These are phyloP conservation scores for Francoa sonchifolia DNA, from an alignment of 441 rosid species.

Conservation along the genomic window DNA sequence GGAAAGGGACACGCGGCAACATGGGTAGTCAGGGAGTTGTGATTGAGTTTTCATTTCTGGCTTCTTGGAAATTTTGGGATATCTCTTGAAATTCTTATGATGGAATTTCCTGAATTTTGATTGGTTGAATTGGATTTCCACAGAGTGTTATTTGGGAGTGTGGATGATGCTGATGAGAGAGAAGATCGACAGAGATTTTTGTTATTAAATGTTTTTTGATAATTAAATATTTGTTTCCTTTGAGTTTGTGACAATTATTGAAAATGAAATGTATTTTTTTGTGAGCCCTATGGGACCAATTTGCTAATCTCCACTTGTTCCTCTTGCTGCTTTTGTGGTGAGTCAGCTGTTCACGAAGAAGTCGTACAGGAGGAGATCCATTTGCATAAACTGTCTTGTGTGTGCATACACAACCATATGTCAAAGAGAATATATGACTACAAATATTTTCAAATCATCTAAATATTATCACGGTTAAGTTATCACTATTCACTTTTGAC, in stretches of 20 bases:
- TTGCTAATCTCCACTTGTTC: too few relatives aligned
- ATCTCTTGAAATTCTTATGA: conserved; percentile 21
- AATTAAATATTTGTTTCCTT: too few relatives aligned
- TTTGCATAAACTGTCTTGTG: too few relatives aligned
- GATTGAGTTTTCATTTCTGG: conserved; percentile 22
- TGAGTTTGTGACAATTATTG: conserved; percentile 12
- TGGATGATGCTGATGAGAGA: conserved; percentile 14
- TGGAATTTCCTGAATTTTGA: conserved; percentile 42
- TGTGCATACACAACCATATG: too few relatives aligned
- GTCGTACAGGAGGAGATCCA: background rate
- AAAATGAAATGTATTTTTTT: conserved; percentile 17
- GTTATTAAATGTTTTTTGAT: too few relatives aligned
- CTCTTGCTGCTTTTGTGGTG: too few relatives aligned
- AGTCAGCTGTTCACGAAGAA: too few relatives aligned
- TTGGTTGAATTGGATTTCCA: conserved; percentile 50
- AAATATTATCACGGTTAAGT: too few relatives aligned
- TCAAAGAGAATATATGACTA: too few relatives aligned
- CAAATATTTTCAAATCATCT: too few relatives aligned
- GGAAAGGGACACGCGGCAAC: conserved; percentile 60
- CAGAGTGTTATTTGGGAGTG: conserved; percentile 4
- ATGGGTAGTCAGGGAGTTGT: conserved; percentile 16
- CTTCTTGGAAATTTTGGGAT: too few relatives aligned
- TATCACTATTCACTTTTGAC: too few relatives aligned
- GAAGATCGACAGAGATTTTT: conserved; percentile 19
- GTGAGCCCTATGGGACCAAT: conserved; percentile 14